Conservation (phyloP, 305 asterid species). For the Rubia balearica region DNA sequence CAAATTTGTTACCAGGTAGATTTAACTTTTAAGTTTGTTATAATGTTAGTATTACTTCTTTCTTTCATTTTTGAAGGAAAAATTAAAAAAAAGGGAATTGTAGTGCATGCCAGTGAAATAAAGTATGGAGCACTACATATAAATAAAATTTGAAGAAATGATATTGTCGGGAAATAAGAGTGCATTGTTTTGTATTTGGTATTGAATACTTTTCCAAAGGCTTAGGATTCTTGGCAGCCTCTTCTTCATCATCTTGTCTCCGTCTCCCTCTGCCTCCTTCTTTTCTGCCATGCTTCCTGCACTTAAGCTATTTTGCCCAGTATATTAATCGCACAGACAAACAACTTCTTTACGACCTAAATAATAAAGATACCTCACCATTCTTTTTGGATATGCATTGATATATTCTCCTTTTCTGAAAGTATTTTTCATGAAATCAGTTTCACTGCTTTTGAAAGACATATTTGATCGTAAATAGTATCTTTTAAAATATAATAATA, state of each 20-base stretch:
- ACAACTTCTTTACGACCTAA: neutral
- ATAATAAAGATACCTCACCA: too few relatives aligned
- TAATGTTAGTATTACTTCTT: neutral
- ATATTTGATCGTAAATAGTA: too few relatives aligned
- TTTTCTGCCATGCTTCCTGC: slow-evolving; percentile 15
- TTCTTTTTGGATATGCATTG: too few relatives aligned
- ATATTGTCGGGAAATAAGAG: slow-evolving; percentile 16
- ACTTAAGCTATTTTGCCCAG: neutral
- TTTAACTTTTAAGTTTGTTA: too few relatives aligned
- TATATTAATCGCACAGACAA: neutral
- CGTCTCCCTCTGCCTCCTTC: neutral
- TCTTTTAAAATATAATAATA: too few relatives aligned
- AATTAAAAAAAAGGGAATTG: neutral
- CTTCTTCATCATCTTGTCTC: slow-evolving; percentile 18
- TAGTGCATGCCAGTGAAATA: slow-evolving; percentile 9
- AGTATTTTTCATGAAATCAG: too few relatives aligned
- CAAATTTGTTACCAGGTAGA: too few relatives aligned
- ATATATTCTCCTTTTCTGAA: too few relatives aligned
- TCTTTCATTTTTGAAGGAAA: neutral
- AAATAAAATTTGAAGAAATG: slow-evolving; percentile 12
- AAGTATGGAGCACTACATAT: neutral
- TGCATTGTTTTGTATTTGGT: neutral
- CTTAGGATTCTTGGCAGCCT: slow-evolving; percentile 13
- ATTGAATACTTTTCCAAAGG: slow-evolving; percentile 11
- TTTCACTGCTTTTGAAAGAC: too few relatives aligned